These are phyloP conservation scores for Chenopodium suecicum DNA, from an alignment of 148 eudicot species.

Conservation along the genomic window DNA sequence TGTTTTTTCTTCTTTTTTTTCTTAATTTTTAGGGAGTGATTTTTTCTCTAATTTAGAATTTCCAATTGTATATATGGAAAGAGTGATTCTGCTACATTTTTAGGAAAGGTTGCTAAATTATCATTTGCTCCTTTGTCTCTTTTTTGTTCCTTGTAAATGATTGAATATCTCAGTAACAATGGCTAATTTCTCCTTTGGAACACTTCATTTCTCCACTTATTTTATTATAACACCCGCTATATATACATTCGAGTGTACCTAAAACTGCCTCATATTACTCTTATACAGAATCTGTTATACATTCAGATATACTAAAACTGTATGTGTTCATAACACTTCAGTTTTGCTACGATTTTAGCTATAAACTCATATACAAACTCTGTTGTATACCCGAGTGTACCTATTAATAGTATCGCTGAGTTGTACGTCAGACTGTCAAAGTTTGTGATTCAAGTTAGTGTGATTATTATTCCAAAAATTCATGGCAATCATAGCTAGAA, in stretches of 20 bases:
- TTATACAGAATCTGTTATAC: too few relatives aligned
- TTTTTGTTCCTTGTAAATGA: conserved; percentile 22
- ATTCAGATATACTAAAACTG: too few relatives aligned
- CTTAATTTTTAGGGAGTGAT: too few relatives aligned
- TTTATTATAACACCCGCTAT: too few relatives aligned
- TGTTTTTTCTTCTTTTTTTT: neutral
- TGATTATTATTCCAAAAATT: neutral
- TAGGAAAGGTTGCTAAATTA: conserved; percentile 11
- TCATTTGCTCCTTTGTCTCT: neutral
- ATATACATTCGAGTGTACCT: too few relatives aligned
- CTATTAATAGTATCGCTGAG: too few relatives aligned
- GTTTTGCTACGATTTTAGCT: too few relatives aligned
- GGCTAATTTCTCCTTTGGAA: neutral
- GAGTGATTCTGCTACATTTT: conserved; percentile 10
- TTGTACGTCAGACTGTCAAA: neutral
- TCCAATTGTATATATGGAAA: conserved; percentile 25
- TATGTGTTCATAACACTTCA: too few relatives aligned
- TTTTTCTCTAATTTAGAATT: neutral
- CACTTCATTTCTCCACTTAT: neutral
- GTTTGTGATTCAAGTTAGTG: neutral
- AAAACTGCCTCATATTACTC: too few relatives aligned
- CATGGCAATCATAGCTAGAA: neutral
- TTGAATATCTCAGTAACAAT: conserved; percentile 6
- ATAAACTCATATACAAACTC: too few relatives aligned
- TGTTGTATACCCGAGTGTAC: too few relatives aligned